Evolutionary conservation across 345 rosid species (phyloP).

Genomic region (Heritiera littoralis): DNA sequence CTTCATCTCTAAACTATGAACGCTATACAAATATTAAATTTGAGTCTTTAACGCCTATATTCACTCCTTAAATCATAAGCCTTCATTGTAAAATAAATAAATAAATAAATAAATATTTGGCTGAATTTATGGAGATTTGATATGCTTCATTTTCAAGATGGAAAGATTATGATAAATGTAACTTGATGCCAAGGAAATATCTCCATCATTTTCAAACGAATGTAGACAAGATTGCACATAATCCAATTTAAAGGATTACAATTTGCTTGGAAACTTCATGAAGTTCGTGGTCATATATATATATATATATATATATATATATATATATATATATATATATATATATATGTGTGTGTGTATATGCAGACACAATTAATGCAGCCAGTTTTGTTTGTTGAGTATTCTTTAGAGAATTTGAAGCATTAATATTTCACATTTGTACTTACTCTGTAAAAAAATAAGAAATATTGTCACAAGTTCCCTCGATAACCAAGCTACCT

Average conservation of each 20-base stretch:
- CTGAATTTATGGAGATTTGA: background rate
- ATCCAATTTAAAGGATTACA: background rate
- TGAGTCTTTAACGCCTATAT: no score
- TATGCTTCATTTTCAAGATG: background rate
- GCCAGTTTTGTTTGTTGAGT: no score
- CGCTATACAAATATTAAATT: no score
- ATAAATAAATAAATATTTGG: background rate
- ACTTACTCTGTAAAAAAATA: no score
- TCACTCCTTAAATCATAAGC: no score
- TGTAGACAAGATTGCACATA: background rate
- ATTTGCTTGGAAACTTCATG: no score
- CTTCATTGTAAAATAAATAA: background rate
- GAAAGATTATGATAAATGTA: background rate
- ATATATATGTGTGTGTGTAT: no score
- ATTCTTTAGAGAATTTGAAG: background rate
- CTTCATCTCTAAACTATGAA: no score
- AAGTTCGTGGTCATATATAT: no score
- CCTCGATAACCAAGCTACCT: background rate
- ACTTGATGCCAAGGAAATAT: background rate
- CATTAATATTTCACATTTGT: background rate
- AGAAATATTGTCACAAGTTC: background rate
- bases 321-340: background rate
- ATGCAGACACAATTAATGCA: no score
- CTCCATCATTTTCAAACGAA: no score
- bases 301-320: background rate